Evolutionary conservation across 768 basidiomycete genomes (phyloP).

Genomic region (Suillus spraguei): DNA sequence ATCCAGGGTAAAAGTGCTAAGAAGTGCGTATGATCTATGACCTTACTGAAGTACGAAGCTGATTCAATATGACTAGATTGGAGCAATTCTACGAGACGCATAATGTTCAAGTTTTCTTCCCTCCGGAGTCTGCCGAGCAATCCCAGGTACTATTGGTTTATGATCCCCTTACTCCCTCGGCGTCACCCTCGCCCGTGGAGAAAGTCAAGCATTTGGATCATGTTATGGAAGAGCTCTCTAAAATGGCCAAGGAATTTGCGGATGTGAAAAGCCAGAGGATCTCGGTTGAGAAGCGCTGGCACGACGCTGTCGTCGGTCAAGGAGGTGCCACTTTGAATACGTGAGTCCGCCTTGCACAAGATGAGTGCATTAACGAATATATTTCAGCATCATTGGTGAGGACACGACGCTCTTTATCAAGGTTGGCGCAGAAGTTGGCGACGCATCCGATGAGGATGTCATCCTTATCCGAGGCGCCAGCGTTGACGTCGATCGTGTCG

Average conservation of each 20-base stretch:
- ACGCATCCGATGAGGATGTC: conserved; percentile 63
- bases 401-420: conserved; percentile 88
- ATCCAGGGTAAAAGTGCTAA: conserved; percentile 85
- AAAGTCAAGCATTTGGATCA: conserved; percentile 77
- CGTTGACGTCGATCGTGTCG: conserved; percentile 84
- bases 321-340: conserved; percentile 86
- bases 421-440: conserved; percentile 72
- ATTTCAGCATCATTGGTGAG: conserved; percentile 81
- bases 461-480: conserved; percentile 86
- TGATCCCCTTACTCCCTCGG: conserved; percentile 67
- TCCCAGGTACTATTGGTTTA: conserved; percentile 82
- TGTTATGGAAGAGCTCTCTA: conserved; percentile 75
- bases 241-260: conserved; percentile 80
- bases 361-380: conserved; percentile 8
- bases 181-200: conserved; percentile 70
- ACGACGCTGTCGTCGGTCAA: conserved; percentile 80
- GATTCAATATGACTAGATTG: conserved; percentile 46
- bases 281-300: conserved; percentile 88
- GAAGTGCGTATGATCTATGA: conserved; percentile 50
- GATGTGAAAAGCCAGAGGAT: conserved; percentile 85
- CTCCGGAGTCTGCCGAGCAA: conserved; percentile 73
- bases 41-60: background rate
- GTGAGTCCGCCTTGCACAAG: conserved; percentile 43
- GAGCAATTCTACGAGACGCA: conserved; percentile 82
- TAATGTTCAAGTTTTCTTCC: conserved; percentile 88